A percentile compares a stretch with the other conserved stretches of the same genome.
Conservation (phyloP, 306 rosid genomes). For the Sechiopsis laciniata region DNA sequence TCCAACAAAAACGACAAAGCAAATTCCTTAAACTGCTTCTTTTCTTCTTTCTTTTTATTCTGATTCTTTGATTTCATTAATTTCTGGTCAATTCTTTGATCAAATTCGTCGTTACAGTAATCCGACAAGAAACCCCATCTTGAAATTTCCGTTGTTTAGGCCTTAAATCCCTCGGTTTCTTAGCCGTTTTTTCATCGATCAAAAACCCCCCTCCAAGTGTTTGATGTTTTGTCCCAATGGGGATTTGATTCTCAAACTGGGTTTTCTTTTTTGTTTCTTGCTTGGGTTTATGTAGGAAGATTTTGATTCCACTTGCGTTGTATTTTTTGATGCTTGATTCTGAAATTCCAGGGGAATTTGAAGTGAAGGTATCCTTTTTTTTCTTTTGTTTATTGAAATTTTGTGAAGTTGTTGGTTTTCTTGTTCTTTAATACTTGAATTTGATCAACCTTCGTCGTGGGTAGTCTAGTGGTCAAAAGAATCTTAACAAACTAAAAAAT, state of each 20-base stretch:
- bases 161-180: background rate
- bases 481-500: too few species aligned
- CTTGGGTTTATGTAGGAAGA: background rate
- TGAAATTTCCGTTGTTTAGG: constrained; percentile 18
- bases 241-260: constrained; percentile 1
- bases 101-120: constrained; percentile 12
- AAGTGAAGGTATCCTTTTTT: background rate
- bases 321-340: background rate
- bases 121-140: constrained; percentile 11
- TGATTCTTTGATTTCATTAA: constrained; percentile 1
- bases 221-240: background rate
- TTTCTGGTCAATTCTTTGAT: background rate
- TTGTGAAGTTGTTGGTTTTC: background rate
- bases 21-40: background rate
- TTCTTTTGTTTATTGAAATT: background rate
- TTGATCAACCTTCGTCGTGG: too few species aligned
- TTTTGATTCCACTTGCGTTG: background rate
- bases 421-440: background rate
- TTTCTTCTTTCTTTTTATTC: background rate
- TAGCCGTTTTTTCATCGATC: constrained; percentile 16
- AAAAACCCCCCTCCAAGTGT: constrained; percentile 10
- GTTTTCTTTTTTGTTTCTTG: background rate
- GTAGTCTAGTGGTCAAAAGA: too few species aligned
- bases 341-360: background rate
- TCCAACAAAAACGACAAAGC: background rate